Evolutionary conservation across 768 basidiomycete species (phyloP).

Genomic region (Brasilioporus rufonigricans): DNA sequence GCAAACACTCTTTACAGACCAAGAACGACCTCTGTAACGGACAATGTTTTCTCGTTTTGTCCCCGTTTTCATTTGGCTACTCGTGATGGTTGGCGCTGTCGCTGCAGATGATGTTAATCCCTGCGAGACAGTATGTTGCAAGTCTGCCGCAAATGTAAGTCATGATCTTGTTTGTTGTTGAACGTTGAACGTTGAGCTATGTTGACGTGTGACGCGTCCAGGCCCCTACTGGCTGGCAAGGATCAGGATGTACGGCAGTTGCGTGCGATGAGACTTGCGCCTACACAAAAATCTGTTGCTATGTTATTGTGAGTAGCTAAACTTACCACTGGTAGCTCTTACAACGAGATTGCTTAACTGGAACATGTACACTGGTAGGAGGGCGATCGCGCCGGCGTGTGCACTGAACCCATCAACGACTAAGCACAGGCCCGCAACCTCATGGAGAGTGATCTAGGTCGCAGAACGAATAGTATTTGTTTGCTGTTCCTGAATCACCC

Average conservation of each 20-base stretch:
- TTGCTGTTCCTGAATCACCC: no score
- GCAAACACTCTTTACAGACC: no score
- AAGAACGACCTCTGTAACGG: neutral
- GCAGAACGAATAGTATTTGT: no score
- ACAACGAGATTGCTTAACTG: neutral
- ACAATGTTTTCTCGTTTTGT: neutral
- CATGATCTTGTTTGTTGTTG: no score
- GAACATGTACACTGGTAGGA: neutral
- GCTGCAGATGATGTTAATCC: neutral
- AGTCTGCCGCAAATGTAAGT: neutral
- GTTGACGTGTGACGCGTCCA: neutral
- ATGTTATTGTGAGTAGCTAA: neutral
- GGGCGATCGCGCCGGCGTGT: neutral
- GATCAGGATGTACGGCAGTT: neutral
- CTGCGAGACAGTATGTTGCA: conserved; percentile 1
- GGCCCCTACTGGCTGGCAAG: conserved; percentile 1
- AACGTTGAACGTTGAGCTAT: neutral
- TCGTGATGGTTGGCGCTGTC: neutral
- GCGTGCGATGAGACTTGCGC: neutral
- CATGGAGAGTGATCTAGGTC: neutral
- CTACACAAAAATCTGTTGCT: conserved; percentile 7
- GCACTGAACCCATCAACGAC: neutral
- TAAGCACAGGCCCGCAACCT: neutral
- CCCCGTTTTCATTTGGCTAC: neutral
- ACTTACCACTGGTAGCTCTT: no score